Evolutionary conservation across 2,329 filamentous ascomycete species (phyloP).

Genomic region (Ascochyta viciae-villosae): DNA sequence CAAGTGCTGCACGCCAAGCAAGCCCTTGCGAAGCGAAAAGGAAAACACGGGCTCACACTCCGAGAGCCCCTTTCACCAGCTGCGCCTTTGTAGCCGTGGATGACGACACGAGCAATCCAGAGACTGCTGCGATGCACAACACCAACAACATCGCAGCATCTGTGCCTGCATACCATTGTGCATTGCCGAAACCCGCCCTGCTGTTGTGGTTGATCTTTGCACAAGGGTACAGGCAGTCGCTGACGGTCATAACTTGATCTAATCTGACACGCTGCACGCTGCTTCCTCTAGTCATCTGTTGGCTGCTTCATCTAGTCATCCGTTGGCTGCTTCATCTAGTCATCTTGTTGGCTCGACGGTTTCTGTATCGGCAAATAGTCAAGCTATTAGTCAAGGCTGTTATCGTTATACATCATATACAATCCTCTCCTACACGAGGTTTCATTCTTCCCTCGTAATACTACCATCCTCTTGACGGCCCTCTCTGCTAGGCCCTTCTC

Average conservation of each 20-base stretch:
- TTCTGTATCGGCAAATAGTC: no score
- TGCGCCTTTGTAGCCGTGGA: slow-evolving; percentile 34
- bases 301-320: background rate
- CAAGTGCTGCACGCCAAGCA: background rate
- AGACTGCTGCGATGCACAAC: slow-evolving; percentile 26
- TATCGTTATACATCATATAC: background rate
- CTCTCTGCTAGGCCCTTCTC: slow-evolving; percentile 61
- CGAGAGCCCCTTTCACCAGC: slow-evolving; percentile 17
- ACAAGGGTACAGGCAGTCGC: slow-evolving; percentile 35
- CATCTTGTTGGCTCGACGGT: background rate
- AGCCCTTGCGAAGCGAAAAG: slow-evolving; percentile 6
- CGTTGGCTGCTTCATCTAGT: background rate
- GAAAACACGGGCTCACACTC: background rate
- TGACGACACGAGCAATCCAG: slow-evolving; percentile 47
- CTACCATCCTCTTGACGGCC: slow-evolving; percentile 68
- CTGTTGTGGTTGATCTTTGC: slow-evolving; percentile 35
- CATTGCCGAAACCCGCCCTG: slow-evolving; percentile 32
- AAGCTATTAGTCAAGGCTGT: background rate
- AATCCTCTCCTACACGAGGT: background rate
- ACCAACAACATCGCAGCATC: slow-evolving; percentile 8
- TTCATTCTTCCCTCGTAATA: slow-evolving; percentile 63
- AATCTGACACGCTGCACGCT: slow-evolving; percentile 59
- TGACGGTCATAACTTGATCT: slow-evolving; percentile 68
- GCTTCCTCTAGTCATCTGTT: background rate
- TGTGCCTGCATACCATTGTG: slow-evolving; percentile 11